These are phyloP conservation scores for Phytophthora nicotianae DNA, from an alignment of 352 stramenopile genomes.

Conservation along the genomic window DNA sequence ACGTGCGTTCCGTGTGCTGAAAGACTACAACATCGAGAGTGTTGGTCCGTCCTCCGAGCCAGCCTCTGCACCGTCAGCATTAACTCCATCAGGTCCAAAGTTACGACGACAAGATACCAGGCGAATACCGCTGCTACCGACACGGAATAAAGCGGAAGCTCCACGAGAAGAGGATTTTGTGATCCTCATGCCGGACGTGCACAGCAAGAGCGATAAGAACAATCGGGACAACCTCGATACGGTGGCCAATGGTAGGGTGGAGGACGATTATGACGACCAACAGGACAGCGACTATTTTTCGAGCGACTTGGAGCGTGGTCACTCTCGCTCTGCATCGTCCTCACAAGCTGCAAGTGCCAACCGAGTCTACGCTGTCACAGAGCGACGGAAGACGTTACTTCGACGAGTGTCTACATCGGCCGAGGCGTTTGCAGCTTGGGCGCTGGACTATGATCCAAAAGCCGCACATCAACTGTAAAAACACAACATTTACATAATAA, in stretches of 20 bases:
- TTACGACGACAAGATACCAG: constrained; percentile 34
- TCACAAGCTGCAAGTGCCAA: constrained; percentile 14
- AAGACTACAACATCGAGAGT: constrained; percentile 50
- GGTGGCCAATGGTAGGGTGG: constrained; percentile 17
- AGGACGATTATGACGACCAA: constrained; percentile 33
- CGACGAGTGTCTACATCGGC: constrained; percentile 33
- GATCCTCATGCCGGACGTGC: constrained; percentile 24
- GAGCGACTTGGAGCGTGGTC: constrained; percentile 14
- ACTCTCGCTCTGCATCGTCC: constrained; percentile 14
- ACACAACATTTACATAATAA: background rate
- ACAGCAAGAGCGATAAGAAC: constrained; percentile 19
- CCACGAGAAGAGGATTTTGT: constrained; percentile 46
- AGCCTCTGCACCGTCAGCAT: background rate
- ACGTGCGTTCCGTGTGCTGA: constrained; percentile 54
- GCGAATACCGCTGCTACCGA: constrained; percentile 28
- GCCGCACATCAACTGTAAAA: constrained; percentile 19
- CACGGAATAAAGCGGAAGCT: constrained; percentile 20
- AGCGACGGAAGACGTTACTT: constrained; percentile 34
- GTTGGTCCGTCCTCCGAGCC: constrained; percentile 14
- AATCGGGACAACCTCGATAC: constrained; percentile 25
- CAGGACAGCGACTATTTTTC: constrained; percentile 22
- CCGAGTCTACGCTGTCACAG: constrained; percentile 33
- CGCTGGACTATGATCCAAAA: constrained; percentile 37
- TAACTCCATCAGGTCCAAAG: constrained; percentile 12
- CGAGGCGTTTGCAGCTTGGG: constrained; percentile 33